Percentiles rank a stretch among this genome's conserved stretches.
These are phyloP conservation scores for Aspergillus egyptiacus DNA, from an alignment of 495 filamentous ascomycete species.

Conservation along the genomic window DNA sequence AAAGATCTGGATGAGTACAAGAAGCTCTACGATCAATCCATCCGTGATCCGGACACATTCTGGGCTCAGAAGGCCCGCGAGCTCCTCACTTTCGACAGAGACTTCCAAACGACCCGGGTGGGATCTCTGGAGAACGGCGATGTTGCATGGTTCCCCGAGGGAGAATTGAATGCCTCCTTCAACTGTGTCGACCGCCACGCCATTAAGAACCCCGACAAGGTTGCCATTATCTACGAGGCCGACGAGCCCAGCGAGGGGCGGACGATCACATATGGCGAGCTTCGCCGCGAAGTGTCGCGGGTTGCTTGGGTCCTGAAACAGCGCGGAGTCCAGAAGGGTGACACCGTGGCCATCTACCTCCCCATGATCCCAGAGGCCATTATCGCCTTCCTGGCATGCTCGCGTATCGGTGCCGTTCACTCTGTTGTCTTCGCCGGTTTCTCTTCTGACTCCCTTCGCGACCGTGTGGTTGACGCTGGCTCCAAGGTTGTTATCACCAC, in stretches of 20 bases:
- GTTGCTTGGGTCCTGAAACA: slow-evolving; percentile 79
- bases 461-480: slow-evolving; percentile 86
- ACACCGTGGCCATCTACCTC: slow-evolving; percentile 94
- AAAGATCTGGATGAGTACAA: slow-evolving; percentile 80
- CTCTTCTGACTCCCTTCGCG: slow-evolving; percentile 91
- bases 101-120: slow-evolving; percentile 84
- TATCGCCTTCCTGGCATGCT: slow-evolving; percentile 83
- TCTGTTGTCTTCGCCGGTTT: slow-evolving; percentile 99
- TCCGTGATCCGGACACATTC: slow-evolving; percentile 84
- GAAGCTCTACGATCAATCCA: slow-evolving; percentile 91
- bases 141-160: slow-evolving; percentile 91
- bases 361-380: slow-evolving; percentile 98
- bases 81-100: slow-evolving; percentile 80
- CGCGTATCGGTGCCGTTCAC: slow-evolving; percentile 92
- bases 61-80: slow-evolving; percentile 84
- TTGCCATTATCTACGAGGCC: slow-evolving; percentile 98
- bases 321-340: slow-evolving; percentile 95
- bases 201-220: slow-evolving; percentile 81
- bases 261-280: slow-evolving; percentile 86
- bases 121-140: slow-evolving; percentile 78
- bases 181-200: slow-evolving; percentile 98
- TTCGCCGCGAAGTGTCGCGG: slow-evolving; percentile 86
- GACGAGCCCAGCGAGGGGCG: slow-evolving; percentile 87
- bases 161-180: slow-evolving; percentile 88
- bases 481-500: slow-evolving; percentile 92